Base-by-base conservation (phyloP, 2,329 filamentous ascomycete species). In the Leptographium wingfieldii region DNA sequence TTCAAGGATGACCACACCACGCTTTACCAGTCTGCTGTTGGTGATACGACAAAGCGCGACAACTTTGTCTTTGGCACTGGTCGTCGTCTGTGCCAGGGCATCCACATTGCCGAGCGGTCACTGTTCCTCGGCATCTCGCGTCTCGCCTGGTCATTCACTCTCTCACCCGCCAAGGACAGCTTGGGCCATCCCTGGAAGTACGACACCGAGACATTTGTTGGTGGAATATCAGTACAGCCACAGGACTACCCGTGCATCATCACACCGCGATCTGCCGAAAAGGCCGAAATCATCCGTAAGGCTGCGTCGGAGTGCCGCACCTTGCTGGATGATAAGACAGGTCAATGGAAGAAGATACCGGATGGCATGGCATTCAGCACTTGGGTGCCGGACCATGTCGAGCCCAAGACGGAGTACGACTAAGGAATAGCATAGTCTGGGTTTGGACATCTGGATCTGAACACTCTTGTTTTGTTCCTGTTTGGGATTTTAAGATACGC, bases 1-100 rank as follows among this genome's bases (percentile, higher is more conserved):
- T 77, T 71, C 57, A 46, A 60, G 12, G 67, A 67, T 55, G 66
- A 72, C 54, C 58, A 63, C 43, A 64, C 66, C 19, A 64, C 62
- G 14, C 61, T 66, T 1, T 62, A 63, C 38, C 65, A 69, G 56
- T 67, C 71, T 6, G 52, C 40, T 0, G 67, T 68, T 57, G 62
- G 64, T 16, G 68, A 70, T 33, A 31, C 58, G 33, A 59, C 65
- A 16, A 72, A 79, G 65, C 72, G 79, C 16, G 80, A 82, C 55
- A 74, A 78, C 10, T 82, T 80, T 67, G 74, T 73, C 0, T 84
- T 81, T 59, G 81, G 81, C 25, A 77, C 76, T 10, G 81, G 81
- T 1, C 72, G 81, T 6, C 73, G 82, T 29, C 74, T 83, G 52
- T 85, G 82, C 67, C 80, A 77, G 3, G 82, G 82, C 0, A 78